Evolutionary conservation across 345 rosid species (phyloP), one percentile per base, ranked within the genome.

Genomic region (Lepidium africanum): DNA sequence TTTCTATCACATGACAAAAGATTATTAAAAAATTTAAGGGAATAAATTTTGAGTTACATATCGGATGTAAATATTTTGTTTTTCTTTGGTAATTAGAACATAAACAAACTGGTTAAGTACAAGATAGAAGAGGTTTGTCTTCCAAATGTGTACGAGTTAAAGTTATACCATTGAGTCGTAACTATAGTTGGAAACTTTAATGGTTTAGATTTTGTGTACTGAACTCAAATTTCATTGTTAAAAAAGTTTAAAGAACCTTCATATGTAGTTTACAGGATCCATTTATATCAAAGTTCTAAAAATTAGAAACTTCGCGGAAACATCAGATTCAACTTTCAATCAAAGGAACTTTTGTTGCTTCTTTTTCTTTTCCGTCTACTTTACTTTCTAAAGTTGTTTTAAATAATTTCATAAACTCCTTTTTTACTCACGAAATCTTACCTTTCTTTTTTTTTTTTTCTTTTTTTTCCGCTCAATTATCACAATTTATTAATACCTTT

Each of bases 401-500:
- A 11, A 23, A 9, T 14, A 45, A 19, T 49, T 43, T 38, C 33
- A 10, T 25, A 16, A 30, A 30, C 7, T 30, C 10, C 14, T 19
- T 72, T 72, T 65, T 48, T 9, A n/a, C 66, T 10, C 47, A 56
- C 59, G 59, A 40, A 12, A 66, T 59, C 72, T 59, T 66, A 51
- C 67, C n/a, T 16, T 0, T 52, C 8, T 3, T 16, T 41, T 17
- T 23, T 16, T 0, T 52, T 11, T 3, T 16, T 41, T 17, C 23
- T 6, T 30, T 12, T 17, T 42, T 21, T 7, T 58, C 33, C 58
- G n/a, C 23, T 35, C 32, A 33, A 61, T 35, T 5, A 2, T 62
- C 58, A 27, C 30, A 37, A 25, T 21, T 58, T 50, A 59, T 11
- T 32, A 41, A 16, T 23, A 42, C 5, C 11, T 42, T 54, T 66